Conservation (phyloP, 208 protist genomes). For the Trypanosoma theileri region DNA sequence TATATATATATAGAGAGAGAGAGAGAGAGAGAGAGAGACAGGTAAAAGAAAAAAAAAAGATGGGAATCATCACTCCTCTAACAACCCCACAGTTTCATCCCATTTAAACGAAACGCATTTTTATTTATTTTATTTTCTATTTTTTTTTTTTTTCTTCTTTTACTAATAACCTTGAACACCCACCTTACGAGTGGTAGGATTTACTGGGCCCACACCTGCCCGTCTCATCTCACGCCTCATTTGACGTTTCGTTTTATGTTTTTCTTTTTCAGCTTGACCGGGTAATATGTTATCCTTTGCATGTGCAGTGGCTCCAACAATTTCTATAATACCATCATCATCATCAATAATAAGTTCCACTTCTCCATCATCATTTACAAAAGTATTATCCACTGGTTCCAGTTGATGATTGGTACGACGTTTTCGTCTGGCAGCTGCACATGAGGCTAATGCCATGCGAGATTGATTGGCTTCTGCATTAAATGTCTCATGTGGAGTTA, state of each 20-base stretch:
- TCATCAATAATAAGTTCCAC: slow-evolving; percentile 86
- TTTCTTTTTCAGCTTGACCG: slow-evolving; percentile 19
- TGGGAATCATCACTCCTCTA: neutral
- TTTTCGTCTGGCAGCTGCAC: slow-evolving; percentile 39
- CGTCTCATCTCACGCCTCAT: slow-evolving; percentile 70
- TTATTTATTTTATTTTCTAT: slow-evolving; percentile 15
- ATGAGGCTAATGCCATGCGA: slow-evolving; percentile 31
- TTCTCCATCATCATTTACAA: slow-evolving; percentile 77
- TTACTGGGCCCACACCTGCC: slow-evolving; percentile 41
- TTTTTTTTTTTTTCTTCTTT: slow-evolving; percentile 1
- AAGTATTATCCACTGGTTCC: slow-evolving; percentile 64
- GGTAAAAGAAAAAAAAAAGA: slow-evolving; percentile 16
- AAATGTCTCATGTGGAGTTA: slow-evolving; percentile 76
- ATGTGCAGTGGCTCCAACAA: slow-evolving; percentile 30
- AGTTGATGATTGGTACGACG: slow-evolving; percentile 78
- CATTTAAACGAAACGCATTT: neutral
- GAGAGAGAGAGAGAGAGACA: neutral
- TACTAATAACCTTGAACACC: slow-evolving; percentile 58
- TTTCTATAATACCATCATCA: slow-evolving; percentile 83
- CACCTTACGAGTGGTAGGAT: slow-evolving; percentile 61
- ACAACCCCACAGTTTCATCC: no score
- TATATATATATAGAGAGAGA: neutral
- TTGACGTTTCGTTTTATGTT: slow-evolving; percentile 22
- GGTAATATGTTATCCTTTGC: neutral
- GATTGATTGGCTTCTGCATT: slow-evolving; percentile 68